Evolutionary conservation across 1,139 yeast species (phyloP).

Genomic region (Debaryomyces udenii): DNA sequence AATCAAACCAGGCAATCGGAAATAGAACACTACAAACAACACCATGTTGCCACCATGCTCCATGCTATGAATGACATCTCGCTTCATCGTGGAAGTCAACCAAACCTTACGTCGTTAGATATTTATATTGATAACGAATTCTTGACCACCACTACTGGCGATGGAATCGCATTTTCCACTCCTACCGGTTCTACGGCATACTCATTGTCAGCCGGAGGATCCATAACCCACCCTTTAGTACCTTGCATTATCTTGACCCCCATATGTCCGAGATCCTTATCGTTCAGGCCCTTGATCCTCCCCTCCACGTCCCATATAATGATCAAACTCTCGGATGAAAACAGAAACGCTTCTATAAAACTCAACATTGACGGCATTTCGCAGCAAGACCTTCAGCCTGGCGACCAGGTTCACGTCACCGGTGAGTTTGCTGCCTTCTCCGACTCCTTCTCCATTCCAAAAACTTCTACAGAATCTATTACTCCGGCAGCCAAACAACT

Average conservation of each 20-base stretch:
- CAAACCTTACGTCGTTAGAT: slow-evolving; percentile 82
- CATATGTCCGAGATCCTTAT: slow-evolving; percentile 84
- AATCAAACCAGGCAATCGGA: slow-evolving; percentile 18
- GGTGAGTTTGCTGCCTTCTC: slow-evolving; percentile 62
- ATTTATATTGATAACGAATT: slow-evolving; percentile 79
- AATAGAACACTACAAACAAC: slow-evolving; percentile 19
- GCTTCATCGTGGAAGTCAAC: slow-evolving; percentile 85
- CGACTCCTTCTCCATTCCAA: slow-evolving; percentile 27
- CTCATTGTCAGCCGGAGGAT: slow-evolving; percentile 86
- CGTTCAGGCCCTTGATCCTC: slow-evolving; percentile 81
- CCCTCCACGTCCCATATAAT: slow-evolving; percentile 74
- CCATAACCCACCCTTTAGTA: slow-evolving; percentile 88
- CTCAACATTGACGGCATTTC: slow-evolving; percentile 82
- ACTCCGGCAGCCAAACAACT: slow-evolving; percentile 5
- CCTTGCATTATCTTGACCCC: slow-evolving; percentile 84
- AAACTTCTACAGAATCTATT: slow-evolving; percentile 1
- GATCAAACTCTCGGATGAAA: slow-evolving; percentile 61
- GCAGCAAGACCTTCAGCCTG: slow-evolving; percentile 66
- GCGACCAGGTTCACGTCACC: slow-evolving; percentile 77
- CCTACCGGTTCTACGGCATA: slow-evolving; percentile 98
- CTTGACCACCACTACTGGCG: slow-evolving; percentile 88
- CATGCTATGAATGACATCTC: slow-evolving; percentile 94
- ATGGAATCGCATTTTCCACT: slow-evolving; percentile 81
- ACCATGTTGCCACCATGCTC: slow-evolving; percentile 23
- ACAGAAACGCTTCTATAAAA: slow-evolving; percentile 48